Evolutionary conservation across 2,329 filamentous ascomycete species (phyloP).

Genomic region (Apiospora phragmitis): DNA sequence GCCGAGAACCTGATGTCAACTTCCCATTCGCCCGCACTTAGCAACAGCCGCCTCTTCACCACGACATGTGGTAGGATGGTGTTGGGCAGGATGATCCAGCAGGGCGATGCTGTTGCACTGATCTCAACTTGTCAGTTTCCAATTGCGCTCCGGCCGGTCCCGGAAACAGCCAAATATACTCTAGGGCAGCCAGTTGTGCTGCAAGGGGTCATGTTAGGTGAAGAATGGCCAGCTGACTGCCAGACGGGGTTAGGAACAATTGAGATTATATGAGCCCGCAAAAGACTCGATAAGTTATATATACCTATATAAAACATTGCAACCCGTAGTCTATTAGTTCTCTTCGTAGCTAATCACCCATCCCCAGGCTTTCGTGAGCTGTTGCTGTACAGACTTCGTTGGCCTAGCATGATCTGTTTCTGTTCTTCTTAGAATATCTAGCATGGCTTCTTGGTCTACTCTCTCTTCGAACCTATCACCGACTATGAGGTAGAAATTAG

Average conservation of each 20-base stretch:
- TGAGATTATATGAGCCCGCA: neutral
- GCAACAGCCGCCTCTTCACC: neutral
- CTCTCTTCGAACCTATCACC: constrained; percentile 50
- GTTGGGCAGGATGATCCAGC: neutral
- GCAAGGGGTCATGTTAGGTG: neutral
- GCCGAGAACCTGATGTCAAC: neutral
- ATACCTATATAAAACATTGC: too few relatives aligned
- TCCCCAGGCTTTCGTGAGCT: constrained; percentile 51
- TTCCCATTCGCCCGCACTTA: neutral
- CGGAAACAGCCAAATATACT: neutral
- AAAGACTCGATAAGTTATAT: neutral
- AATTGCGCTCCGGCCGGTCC: neutral
- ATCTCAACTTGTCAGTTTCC: neutral
- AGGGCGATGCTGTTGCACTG: neutral
- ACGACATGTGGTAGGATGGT: neutral
- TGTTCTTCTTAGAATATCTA: constrained; percentile 47
- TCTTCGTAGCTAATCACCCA: constrained; percentile 35
- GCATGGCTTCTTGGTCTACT: constrained; percentile 47
- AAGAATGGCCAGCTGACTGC: neutral
- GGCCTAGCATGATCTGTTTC: constrained; percentile 54
- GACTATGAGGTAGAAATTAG: constrained; percentile 24
- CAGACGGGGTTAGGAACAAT: neutral
- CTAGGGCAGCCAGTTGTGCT: neutral
- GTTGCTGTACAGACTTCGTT: constrained; percentile 46
- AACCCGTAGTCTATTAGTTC: neutral